Conservation (phyloP, 179 eudicot species). For the Heliamphora pulchella region DNA sequence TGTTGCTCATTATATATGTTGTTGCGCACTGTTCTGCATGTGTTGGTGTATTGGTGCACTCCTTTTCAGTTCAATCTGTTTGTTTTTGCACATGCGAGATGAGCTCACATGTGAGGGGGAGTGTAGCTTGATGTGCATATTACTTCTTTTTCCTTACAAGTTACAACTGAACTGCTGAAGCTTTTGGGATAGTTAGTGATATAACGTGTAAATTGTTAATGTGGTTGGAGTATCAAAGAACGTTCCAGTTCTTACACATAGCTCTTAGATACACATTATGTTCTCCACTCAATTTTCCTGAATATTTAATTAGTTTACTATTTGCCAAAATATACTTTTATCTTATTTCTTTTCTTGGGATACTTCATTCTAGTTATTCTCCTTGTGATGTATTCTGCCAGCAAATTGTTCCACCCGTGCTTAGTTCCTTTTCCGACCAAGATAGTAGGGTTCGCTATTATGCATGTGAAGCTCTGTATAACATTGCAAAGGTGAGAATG, state of each 20-base stretch:
- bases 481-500: constrained; percentile 86
- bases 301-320: not conserved
- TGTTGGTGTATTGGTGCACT: too few relatives aligned
- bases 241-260: not conserved
- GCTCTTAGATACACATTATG: not conserved
- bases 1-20: too few relatives aligned
- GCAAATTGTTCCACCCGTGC: constrained; percentile 98
- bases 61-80: too few relatives aligned
- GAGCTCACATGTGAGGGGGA: too few relatives aligned
- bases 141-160: too few relatives aligned
- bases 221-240: not conserved
- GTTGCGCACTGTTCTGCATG: too few relatives aligned
- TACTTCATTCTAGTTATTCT: constrained; percentile 9
- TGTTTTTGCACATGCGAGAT: too few relatives aligned
- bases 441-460: constrained; percentile 98
- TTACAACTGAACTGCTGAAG: too few relatives aligned
- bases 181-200: too few relatives aligned
- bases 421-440: constrained; percentile 75
- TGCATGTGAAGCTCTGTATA: constrained; percentile 97
- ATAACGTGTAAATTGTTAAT: not conserved
- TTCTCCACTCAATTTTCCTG: not conserved
- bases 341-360: constrained; percentile 4
- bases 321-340: not conserved
- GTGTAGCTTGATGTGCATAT: too few relatives aligned
- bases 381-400: constrained; percentile 27